Percentiles rank a stretch among this genome's conserved stretches.
These are phyloP conservation scores for Kluyveromyces marxianus DNA, from an alignment of 1,139 yeast genomes.

Conservation along the genomic window DNA sequence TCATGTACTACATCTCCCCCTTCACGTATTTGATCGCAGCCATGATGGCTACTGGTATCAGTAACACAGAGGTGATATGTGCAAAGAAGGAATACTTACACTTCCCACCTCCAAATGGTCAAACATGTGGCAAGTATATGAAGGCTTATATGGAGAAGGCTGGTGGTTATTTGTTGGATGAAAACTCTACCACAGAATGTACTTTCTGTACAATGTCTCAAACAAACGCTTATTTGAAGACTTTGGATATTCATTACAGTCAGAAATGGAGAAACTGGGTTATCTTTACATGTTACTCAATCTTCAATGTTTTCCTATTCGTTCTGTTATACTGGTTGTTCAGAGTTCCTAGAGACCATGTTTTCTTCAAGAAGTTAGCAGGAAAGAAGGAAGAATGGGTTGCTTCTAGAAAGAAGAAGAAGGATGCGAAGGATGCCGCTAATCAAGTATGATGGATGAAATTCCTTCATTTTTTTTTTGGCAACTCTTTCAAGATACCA, in stretches of 20 bases:
- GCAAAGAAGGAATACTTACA: constrained; percentile 5
- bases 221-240: constrained; percentile 36
- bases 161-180: constrained; percentile 39
- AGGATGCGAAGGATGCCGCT: too few species aligned
- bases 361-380: background rate
- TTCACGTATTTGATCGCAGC: constrained; percentile 35
- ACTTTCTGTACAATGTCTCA: constrained; percentile 37
- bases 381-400: background rate
- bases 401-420: background rate
- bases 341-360: constrained; percentile 34
- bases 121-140: constrained; percentile 40
- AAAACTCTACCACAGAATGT: constrained; percentile 35
- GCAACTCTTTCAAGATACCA: too few species aligned
- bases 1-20: constrained; percentile 50
- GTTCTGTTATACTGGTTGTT: constrained; percentile 38
- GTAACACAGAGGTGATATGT: constrained; percentile 4
- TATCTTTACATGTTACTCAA: constrained; percentile 22
- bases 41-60: constrained; percentile 4
- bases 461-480: too few species aligned
- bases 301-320: constrained; percentile 20
- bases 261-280: constrained; percentile 58
- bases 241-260: constrained; percentile 34
- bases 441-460: too few species aligned
- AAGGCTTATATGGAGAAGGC: constrained; percentile 31
- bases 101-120: constrained; percentile 40